phyloP scores from a whole-genome alignment of 805 yeast genomes.

The Metschnikowia shivogae region DNA sequence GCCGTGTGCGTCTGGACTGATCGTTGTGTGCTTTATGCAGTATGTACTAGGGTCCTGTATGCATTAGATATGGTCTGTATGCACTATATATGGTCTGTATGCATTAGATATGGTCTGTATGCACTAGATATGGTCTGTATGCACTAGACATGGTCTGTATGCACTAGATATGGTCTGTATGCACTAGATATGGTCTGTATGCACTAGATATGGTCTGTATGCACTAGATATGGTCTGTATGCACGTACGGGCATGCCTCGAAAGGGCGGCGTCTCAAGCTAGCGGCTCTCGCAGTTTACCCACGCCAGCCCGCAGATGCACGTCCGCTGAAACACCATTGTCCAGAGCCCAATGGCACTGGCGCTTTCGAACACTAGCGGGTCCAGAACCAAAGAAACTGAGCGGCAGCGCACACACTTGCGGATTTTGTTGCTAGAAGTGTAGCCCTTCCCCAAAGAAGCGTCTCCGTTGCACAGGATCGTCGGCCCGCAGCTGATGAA shows the following conservation, averaged over 20 bases:
- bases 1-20: too few species aligned
- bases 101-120: too few species aligned
- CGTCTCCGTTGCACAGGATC: conserved; percentile 11
- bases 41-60: neutral
- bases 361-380: conserved; percentile 34
- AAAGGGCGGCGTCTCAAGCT: too few species aligned
- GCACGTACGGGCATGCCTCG: neutral
- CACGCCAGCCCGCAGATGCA: conserved; percentile 80
- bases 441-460: conserved; percentile 13
- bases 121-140: too few species aligned
- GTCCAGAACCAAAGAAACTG: conserved; percentile 39
- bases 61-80: too few species aligned
- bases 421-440: conserved; percentile 20
- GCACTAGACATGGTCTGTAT: too few species aligned
- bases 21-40: too few species aligned
- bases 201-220: too few species aligned
- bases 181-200: too few species aligned
- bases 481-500: conserved; percentile 20
- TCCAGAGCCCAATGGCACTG: conserved; percentile 43
- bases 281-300: conserved; percentile 38
- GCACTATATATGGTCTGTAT: too few species aligned
- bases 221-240: too few species aligned
- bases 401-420: conserved; percentile 41
- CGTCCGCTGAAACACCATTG: conserved; percentile 63
- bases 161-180: too few species aligned